These are phyloP conservation scores for Hypoxylon sp. DNA, from an alignment of 2,329 filamentous ascomycete genomes.

Conservation along the genomic window DNA sequence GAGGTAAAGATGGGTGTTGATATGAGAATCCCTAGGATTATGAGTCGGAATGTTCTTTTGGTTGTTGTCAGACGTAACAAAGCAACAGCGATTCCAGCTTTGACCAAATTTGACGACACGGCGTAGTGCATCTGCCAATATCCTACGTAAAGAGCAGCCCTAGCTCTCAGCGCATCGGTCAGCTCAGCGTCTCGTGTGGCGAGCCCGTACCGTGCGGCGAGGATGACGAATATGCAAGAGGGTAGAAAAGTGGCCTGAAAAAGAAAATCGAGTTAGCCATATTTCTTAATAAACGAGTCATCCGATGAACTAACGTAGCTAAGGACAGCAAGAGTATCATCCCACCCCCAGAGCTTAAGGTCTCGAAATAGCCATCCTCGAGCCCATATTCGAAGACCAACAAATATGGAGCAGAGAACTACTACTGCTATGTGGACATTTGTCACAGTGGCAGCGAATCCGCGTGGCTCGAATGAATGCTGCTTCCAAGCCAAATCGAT, in stretches of 20 bases:
- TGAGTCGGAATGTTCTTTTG: constrained; percentile 4
- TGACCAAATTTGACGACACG: constrained; percentile 25
- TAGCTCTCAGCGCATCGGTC: constrained; percentile 13
- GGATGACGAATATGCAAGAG: constrained; percentile 17
- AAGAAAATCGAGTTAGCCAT: neutral
- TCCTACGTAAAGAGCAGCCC: constrained; percentile 17
- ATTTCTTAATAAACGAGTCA: neutral
- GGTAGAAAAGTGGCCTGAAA: constrained; percentile 17
- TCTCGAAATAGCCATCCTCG: constrained; percentile 18
- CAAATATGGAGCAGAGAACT: constrained; percentile 10
- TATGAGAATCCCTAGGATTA: constrained; percentile 13
- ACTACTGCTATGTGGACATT: constrained; percentile 14
- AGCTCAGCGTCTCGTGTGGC: constrained; percentile 17
- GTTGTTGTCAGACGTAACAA: constrained; percentile 18
- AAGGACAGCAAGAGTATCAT: constrained; percentile 23
- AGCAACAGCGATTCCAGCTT: constrained; percentile 25
- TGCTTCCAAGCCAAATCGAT: constrained; percentile 25
- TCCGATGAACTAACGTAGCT: constrained; percentile 15
- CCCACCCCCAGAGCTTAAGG: constrained; percentile 20
- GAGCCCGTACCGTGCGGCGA: constrained; percentile 17
- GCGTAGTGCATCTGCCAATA: constrained; percentile 31
- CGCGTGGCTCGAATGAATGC: constrained; percentile 9
- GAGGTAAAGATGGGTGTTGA: constrained; percentile 6
- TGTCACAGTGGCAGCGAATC: constrained; percentile 12
- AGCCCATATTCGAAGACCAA: constrained; percentile 21